Evolutionary conservation across 768 basidiomycete genomes (phyloP).

Genomic region (Crassisporium funariophilum): DNA sequence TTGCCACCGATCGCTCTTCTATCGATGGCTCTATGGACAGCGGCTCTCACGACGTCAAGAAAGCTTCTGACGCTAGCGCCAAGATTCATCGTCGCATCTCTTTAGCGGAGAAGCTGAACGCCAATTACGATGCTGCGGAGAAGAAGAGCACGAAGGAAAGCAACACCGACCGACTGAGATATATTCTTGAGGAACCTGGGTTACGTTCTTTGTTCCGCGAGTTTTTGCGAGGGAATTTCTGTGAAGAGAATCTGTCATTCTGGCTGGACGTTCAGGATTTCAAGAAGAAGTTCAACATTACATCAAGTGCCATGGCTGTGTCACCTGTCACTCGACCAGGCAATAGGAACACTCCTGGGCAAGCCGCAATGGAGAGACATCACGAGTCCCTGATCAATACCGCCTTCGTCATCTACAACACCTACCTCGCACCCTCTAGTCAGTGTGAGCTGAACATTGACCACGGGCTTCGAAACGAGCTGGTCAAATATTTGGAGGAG

Average conservation of each 20-base stretch:
- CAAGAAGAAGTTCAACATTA: constrained; percentile 93
- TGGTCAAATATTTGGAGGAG: constrained; percentile 91
- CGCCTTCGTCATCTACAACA: constrained; percentile 92
- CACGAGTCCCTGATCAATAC: constrained; percentile 94
- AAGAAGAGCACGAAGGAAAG: constrained; percentile 75
- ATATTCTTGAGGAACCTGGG: constrained; percentile 91
- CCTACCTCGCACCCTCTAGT: constrained; percentile 93
- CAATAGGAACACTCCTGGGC: constrained; percentile 61
- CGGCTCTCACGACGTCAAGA: constrained; percentile 29
- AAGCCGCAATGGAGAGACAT: constrained; percentile 94
- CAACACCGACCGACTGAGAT: constrained; percentile 87
- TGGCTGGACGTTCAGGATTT: constrained; percentile 98
- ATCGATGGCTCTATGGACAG: constrained; percentile 50
- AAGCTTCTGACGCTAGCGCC: constrained; percentile 42
- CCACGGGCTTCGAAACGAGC: constrained; percentile 91
- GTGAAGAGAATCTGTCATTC: constrained; percentile 97
- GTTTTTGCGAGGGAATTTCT: constrained; percentile 91
- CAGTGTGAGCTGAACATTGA: constrained; percentile 98
- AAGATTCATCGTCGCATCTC: constrained; percentile 82
- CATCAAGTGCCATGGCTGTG: constrained; percentile 83
- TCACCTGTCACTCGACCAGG: constrained; percentile 39
- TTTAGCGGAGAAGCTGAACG: constrained; percentile 71
- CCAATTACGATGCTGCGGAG: constrained; percentile 53
- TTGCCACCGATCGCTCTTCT: constrained; percentile 62
- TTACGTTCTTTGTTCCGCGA: constrained; percentile 91